These are phyloP conservation scores for Hymenoscyphus linearis DNA, from an alignment of 2,329 filamentous ascomycete genomes.

Conservation along the genomic window DNA sequence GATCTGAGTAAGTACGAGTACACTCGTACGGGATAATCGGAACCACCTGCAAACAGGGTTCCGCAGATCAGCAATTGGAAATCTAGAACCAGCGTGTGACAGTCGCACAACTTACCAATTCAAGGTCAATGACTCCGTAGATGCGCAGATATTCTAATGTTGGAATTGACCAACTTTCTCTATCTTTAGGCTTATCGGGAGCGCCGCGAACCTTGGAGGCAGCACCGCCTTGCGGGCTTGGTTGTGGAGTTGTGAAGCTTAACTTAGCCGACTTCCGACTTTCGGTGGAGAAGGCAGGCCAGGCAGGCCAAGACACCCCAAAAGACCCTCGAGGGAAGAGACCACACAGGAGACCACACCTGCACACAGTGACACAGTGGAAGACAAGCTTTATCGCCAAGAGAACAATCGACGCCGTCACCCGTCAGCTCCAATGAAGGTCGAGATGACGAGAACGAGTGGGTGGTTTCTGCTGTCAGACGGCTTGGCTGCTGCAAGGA, in stretches of 20 bases:
- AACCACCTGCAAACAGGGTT: neutral
- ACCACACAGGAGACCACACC: neutral
- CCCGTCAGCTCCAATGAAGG: neutral
- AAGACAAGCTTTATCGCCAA: constrained; percentile 9
- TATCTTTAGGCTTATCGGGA: neutral
- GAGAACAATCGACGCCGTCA: neutral
- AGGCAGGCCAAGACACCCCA: no score
- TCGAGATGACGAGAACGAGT: no score
- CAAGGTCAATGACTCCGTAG: neutral
- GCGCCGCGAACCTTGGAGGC: neutral
- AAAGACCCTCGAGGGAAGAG: neutral
- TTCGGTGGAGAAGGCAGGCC: neutral
- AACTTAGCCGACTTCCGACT: neutral
- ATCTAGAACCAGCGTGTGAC: neutral
- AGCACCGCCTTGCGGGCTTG: neutral
- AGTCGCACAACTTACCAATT: neutral
- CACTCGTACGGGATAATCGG: neutral
- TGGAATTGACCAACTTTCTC: neutral
- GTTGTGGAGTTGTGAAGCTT: neutral
- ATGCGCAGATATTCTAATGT: neutral
- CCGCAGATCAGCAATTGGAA: neutral
- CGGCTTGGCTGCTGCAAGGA: no score
- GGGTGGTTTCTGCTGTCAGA: no score
- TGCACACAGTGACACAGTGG: no score
- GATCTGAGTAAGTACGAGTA: neutral